Evolutionary conservation across 345 rosid genomes (phyloP).

Genomic region (Geranium brycei): DNA sequence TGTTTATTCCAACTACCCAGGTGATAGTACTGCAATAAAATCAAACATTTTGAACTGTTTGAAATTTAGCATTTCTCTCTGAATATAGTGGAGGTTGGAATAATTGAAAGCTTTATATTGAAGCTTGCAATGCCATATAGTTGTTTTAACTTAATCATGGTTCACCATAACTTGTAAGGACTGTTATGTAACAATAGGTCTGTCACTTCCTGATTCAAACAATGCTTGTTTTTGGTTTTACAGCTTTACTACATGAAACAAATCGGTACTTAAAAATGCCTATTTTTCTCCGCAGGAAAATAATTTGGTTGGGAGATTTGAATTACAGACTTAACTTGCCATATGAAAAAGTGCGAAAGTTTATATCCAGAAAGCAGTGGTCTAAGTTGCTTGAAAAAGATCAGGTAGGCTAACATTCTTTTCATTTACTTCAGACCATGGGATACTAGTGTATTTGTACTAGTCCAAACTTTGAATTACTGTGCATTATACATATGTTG

Average conservation of each 20-base stretch:
- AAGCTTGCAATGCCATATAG: no score
- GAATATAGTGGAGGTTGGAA: no score
- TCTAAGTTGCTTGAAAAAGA: slow-evolving; percentile 53
- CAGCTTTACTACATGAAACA: background rate
- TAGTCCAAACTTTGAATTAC: background rate
- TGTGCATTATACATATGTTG: background rate
- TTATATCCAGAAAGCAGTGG: slow-evolving; percentile 59
- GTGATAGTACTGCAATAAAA: no score
- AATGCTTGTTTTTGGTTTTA: background rate
- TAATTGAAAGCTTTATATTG: no score
- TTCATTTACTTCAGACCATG: background rate
- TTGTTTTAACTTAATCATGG: no score
- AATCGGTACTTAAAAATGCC: background rate
- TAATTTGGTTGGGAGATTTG: slow-evolving; percentile 90
- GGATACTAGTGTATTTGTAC: background rate
- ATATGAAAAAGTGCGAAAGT: slow-evolving; percentile 50
- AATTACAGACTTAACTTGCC: slow-evolving; percentile 75
- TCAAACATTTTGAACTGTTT: no score
- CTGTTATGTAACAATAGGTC: background rate
- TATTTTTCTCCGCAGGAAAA: slow-evolving; percentile 39
- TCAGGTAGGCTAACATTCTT: slow-evolving; percentile 39
- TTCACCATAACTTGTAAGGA: no score
- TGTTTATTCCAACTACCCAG: no score
- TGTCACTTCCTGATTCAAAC: background rate
- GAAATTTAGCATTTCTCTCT: no score